A percentile compares a stretch with the other conserved stretches of the same genome.
These are phyloP conservation scores for Termitomyces sp. DNA, from an alignment of 1,284 basidiomycete genomes.

Conservation along the genomic window DNA sequence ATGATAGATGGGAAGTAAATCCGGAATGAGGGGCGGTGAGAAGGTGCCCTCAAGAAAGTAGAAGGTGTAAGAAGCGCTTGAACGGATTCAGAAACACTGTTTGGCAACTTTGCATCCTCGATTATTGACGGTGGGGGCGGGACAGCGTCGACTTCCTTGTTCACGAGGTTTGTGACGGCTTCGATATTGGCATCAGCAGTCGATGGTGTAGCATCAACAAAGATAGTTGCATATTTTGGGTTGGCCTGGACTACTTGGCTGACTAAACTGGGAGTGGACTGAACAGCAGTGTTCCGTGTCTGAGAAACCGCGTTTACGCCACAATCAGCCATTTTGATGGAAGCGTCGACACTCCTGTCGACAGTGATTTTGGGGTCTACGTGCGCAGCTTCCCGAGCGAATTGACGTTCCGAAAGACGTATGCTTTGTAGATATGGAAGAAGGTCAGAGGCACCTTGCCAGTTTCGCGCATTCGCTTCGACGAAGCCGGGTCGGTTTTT, in stretches of 20 bases:
- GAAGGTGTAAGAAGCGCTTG: constrained; percentile 20
- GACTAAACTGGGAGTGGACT: constrained; percentile 45
- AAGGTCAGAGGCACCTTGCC: constrained; percentile 63
- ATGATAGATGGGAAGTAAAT: constrained; percentile 38
- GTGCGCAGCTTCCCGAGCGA: constrained; percentile 30
- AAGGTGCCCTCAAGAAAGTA: constrained; percentile 15
- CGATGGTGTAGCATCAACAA: constrained; percentile 42
- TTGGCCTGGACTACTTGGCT: constrained; percentile 42
- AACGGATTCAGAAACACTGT: constrained; percentile 22
- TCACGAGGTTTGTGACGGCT: constrained; percentile 28
- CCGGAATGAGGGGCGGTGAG: constrained; percentile 1
- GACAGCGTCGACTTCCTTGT: constrained; percentile 37
- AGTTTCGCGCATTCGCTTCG: constrained; percentile 58
- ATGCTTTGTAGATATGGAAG: constrained; percentile 65
- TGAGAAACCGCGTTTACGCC: constrained; percentile 46
- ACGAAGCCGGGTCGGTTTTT: constrained; percentile 64
- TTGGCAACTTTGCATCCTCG: constrained; percentile 26
- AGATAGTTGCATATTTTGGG: constrained; percentile 36
- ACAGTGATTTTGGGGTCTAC: constrained; percentile 26
- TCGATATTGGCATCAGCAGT: constrained; percentile 31
- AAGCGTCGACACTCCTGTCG: constrained; percentile 56
- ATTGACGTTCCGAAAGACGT: constrained; percentile 54
- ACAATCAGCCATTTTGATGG: constrained; percentile 39
- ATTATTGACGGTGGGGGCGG: constrained; percentile 24
- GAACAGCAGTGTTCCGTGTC: constrained; percentile 40